Conservation (phyloP, 495 filamentous ascomycete species). For the Penicillium maclennaniae region DNA sequence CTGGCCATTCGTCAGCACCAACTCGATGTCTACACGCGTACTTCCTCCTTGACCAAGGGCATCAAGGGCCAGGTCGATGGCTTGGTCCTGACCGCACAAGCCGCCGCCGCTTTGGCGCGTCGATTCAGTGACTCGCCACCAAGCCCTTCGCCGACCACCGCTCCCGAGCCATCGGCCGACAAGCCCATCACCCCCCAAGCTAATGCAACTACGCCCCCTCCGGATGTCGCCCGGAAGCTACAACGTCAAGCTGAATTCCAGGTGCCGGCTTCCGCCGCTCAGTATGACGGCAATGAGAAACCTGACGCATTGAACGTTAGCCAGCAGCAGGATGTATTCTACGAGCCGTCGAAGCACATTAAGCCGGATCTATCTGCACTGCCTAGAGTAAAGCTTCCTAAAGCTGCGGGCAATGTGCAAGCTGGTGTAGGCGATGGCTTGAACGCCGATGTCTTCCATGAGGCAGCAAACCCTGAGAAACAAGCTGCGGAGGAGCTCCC, state of each 20-base stretch:
- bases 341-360: constrained; percentile 43
- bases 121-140: constrained; percentile 50
- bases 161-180: constrained; percentile 16
- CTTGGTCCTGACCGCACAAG: constrained; percentile 59
- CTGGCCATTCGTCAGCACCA: constrained; percentile 71
- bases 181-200: constrained; percentile 1
- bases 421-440: constrained; percentile 36
- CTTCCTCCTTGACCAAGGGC: constrained; percentile 69
- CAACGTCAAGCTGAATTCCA: constrained; percentile 53
- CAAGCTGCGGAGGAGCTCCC: constrained; percentile 37
- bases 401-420: constrained; percentile 46
- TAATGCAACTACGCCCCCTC: constrained; percentile 20
- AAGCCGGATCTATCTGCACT: constrained; percentile 50
- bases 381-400: constrained; percentile 58
- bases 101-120: constrained; percentile 55
- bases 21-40: constrained; percentile 70
- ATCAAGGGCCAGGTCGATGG: constrained; percentile 61
- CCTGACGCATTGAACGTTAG: constrained; percentile 32
- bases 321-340: constrained; percentile 57
- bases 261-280: constrained; percentile 47
- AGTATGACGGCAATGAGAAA: constrained; percentile 21
- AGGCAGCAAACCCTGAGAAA: constrained; percentile 23
- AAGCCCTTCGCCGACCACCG: constrained; percentile 13
- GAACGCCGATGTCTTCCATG: constrained; percentile 57
- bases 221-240: constrained; percentile 38